A percentile compares a stretch with the other conserved stretches of the same genome.
Conservation (phyloP, 805 yeast species). For the Cyberlindnera sargentensis region DNA sequence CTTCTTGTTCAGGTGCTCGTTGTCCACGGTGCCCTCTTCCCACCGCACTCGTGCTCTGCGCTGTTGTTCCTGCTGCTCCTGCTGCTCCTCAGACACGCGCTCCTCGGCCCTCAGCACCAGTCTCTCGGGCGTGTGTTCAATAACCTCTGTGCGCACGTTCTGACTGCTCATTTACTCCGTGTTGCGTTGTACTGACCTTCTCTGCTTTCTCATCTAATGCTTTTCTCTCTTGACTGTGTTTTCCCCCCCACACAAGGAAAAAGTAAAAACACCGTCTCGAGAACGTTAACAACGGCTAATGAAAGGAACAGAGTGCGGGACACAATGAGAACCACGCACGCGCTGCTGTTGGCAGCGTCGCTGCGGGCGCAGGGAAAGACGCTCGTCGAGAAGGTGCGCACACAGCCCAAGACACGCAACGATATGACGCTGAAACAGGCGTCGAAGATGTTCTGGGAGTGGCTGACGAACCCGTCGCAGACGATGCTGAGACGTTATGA, state of each 20-base stretch:
- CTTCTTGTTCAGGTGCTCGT: constrained; percentile 82
- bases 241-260: too few species aligned
- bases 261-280: too few species aligned
- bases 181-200: too few species aligned
- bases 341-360: too few species aligned
- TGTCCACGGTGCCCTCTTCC: constrained; percentile 83
- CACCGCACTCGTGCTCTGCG: constrained; percentile 59
- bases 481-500: constrained; percentile 14
- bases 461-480: constrained; percentile 13
- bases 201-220: too few species aligned
- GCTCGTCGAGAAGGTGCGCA: constrained; percentile 11
- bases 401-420: constrained; percentile 9
- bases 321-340: too few species aligned
- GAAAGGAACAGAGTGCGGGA: too few species aligned
- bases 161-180: too few species aligned
- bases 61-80: neutral
- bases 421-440: constrained; percentile 11
- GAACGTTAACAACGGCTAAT: too few species aligned
- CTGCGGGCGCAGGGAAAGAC: constrained; percentile 1
- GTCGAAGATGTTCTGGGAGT: constrained; percentile 9
- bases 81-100: constrained; percentile 1
- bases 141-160: neutral
- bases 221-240: too few species aligned
- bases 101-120: constrained; percentile 17
- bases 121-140: constrained; percentile 1